These are phyloP conservation scores for Aristolochia contorta DNA, from an alignment of 164 flowering plant genomes.

Conservation along the genomic window DNA sequence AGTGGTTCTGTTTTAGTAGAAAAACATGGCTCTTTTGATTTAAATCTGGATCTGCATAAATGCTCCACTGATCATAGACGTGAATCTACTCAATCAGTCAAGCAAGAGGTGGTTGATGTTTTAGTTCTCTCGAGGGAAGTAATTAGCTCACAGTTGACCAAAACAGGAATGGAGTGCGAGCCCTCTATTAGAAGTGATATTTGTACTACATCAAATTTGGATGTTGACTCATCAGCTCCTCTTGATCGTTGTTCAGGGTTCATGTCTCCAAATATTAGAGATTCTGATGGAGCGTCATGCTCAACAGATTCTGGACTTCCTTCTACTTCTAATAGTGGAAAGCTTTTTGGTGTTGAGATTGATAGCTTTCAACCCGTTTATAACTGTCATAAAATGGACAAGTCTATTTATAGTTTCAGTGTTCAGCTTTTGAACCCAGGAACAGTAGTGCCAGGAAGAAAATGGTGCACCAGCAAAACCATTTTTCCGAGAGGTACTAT, in stretches of 20 bases:
- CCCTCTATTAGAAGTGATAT: not conserved
- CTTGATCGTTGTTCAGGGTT: conserved; percentile 4
- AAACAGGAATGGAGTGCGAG: conserved; percentile 1
- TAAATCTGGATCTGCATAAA: conserved; percentile 20
- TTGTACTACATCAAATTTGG: conserved; percentile 1
- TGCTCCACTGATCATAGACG: conserved; percentile 17
- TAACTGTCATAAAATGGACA: not conserved
- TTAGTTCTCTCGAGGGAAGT: conserved; percentile 7
- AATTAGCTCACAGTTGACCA: not conserved
- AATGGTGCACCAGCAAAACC: conserved; percentile 48
- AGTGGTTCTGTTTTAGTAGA: not conserved
- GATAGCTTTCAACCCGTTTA: not conserved
- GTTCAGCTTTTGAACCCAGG: conserved; percentile 54
- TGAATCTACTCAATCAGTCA: not conserved
- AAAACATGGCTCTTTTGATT: conserved; percentile 17
- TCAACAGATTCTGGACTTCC: conserved; percentile 10
- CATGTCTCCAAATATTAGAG: conserved; percentile 4
- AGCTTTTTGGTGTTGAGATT: conserved; percentile 36
- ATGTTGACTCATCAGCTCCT: conserved; percentile 5
- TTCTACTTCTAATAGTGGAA: conserved; percentile 9
- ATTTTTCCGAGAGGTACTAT: conserved; percentile 67
- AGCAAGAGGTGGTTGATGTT: conserved; percentile 10
- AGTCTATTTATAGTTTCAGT: not conserved
- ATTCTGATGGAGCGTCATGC: conserved; percentile 6
- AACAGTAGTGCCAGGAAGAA: conserved; percentile 33